Base-by-base conservation (phyloP, 176 grass and related monocot genomes). In the Avena atlantica region DNA sequence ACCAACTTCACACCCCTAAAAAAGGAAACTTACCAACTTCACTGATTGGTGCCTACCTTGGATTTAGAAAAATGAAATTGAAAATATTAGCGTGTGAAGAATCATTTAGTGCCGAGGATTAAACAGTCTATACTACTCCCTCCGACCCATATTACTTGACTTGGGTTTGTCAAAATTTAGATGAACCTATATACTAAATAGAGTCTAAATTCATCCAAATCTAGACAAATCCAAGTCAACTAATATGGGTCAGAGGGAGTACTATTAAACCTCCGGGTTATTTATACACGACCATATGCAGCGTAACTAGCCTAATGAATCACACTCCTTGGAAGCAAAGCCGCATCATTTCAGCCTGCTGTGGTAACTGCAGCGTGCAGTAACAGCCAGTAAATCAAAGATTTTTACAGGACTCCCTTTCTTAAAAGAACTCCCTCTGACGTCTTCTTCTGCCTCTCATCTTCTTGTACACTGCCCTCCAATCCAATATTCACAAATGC, bases 401-500 rank as follows among this genome's bases (percentile, higher is more conserved):
- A 5, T 75, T 76, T 34, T 75, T 76, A 68, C 62, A 81, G 79
- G 45, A 68, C 16, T 50, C 79, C 2, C 10, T 67, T 58, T 58
- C 31, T 78, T 61, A 14, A 20, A 58, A 61, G 37, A 84, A 16
- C 42, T 84, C 58, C 34, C 17, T 84, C 58, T 64, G 45, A 48
- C 6, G 1, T 63, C 40, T 17, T 61, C 55, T 49, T 60, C 74
- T 76, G 71, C 44, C 21, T 31, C 60, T 24, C 45, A 24, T 76
- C 27, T 65, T 78, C 58, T 42, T 14, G 21, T 78, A 79, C 16
- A 63, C n/a, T 21, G 40, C 23, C 71, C 76, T 78, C 56, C 53
- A 31, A 31, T 85, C 77, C 20, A 72, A 70, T 86, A 86, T 87
- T 67, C 76, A 84, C 85, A 80, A 53, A 84, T 70, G 48, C 31